Conservation (phyloP, 345 rosid species). For the Melaleuca quinquenervia region DNA sequence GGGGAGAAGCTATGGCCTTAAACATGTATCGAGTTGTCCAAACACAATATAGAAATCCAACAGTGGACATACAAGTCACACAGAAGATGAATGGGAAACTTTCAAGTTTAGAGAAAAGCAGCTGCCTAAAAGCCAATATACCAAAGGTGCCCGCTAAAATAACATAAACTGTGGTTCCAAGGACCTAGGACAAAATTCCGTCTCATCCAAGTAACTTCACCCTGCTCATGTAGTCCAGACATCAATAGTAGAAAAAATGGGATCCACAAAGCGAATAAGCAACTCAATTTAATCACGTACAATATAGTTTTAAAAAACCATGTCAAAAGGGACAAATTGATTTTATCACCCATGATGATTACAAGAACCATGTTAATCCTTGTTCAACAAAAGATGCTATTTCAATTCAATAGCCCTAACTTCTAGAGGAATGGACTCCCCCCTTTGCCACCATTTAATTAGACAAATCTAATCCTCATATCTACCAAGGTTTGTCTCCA, state of each 20-base stretch:
- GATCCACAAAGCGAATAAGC: not conserved
- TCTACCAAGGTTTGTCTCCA: not conserved
- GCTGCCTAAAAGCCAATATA: not conserved
- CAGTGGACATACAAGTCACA: not conserved
- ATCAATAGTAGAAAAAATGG: not conserved
- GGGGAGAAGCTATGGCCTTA: not conserved
- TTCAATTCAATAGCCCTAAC: not conserved
- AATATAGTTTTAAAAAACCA: not conserved
- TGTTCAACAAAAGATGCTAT: not conserved
- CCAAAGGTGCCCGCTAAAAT: not conserved
- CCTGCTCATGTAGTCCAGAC: not conserved
- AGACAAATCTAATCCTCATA: not conserved
- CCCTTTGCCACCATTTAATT: not conserved
- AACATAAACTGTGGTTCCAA: not conserved
- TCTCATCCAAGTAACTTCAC: not conserved
- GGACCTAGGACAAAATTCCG: not conserved
- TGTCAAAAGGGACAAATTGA: not conserved
- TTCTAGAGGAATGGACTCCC: not conserved
- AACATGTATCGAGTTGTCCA: not conserved
- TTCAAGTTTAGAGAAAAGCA: not conserved
- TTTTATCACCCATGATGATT: not conserved
- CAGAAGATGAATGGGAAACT: not conserved
- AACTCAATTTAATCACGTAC: not conserved
- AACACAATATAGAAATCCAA: not conserved
- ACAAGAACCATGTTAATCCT: not conserved